These are phyloP conservation scores for Flaveria trinervia DNA, from an alignment of 129 eudicot species.

Conservation along the genomic window DNA sequence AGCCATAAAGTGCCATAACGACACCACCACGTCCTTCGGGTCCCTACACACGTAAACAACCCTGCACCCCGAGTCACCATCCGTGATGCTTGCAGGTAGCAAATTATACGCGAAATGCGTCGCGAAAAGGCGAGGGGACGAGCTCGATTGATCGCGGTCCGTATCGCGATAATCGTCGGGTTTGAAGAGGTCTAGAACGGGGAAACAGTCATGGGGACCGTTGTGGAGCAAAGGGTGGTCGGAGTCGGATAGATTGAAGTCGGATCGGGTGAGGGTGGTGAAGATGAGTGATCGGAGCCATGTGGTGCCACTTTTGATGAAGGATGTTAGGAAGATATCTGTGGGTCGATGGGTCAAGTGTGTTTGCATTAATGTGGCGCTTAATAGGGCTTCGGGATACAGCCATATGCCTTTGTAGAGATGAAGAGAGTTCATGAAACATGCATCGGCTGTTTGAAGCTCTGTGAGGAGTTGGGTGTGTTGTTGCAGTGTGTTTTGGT, in stretches of 20 bases:
- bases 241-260: neutral
- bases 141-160: neutral
- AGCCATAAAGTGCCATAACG: neutral
- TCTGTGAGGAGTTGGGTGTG: neutral
- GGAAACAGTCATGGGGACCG: slow-evolving; percentile 14
- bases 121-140: neutral
- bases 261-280: slow-evolving; percentile 7
- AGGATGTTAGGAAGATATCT: slow-evolving; percentile 8
- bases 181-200: neutral
- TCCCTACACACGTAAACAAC: neutral
- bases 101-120: neutral
- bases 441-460: neutral
- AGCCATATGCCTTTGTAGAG: slow-evolving; percentile 8
- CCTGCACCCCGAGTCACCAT: neutral
- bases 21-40: neutral
- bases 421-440: no score
- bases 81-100: neutral
- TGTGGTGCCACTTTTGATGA: slow-evolving; percentile 18
- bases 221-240: slow-evolving; percentile 16
- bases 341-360: slow-evolving; percentile 11
- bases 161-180: neutral
- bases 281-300: slow-evolving; percentile 22
- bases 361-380: neutral
- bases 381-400: neutral
- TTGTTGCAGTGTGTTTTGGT: neutral